Conservation (phyloP, 345 rosid species). For the Garcia nutans region DNA sequence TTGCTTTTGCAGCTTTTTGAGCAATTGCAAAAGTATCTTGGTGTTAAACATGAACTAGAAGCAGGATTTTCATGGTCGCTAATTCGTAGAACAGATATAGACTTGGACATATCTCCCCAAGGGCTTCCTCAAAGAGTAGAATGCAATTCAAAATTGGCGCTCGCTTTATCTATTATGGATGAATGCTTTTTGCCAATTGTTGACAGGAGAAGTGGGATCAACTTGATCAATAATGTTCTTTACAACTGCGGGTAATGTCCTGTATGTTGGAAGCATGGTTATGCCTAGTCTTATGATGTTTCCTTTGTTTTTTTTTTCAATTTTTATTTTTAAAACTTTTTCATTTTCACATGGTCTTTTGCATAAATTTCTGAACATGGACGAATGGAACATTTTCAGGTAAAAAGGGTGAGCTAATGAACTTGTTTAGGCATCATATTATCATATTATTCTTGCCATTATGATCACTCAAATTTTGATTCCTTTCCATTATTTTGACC, state of each 20-base stretch:
- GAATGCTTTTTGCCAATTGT: constrained; percentile 38
- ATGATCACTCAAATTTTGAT: background rate
- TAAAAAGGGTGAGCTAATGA: background rate
- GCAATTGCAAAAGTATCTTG: constrained; percentile 34
- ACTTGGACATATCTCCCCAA: constrained; percentile 12
- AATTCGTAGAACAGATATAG: constrained; percentile 24
- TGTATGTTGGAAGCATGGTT: background rate
- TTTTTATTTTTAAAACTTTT: no score
- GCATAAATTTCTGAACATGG: constrained; percentile 5
- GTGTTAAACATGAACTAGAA: constrained; percentile 34
- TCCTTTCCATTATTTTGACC: background rate
- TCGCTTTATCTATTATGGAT: constrained; percentile 38
- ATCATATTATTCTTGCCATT: background rate
- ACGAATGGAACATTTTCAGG: background rate
- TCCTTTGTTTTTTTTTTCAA: background rate
- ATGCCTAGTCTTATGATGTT: background rate
- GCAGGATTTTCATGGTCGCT: constrained; percentile 38
- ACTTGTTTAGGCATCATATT: background rate
- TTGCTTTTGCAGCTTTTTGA: constrained; percentile 27
- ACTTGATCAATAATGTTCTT: constrained; percentile 25
- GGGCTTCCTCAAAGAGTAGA: constrained; percentile 34
- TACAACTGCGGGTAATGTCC: constrained; percentile 28
- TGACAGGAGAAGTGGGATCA: constrained; percentile 37
- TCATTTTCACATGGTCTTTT: background rate
- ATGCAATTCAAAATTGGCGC: constrained; percentile 35